phyloP scores from a whole-genome alignment of 192 early-diverging fungal species.

The Neocallimastix lanati region DNA sequence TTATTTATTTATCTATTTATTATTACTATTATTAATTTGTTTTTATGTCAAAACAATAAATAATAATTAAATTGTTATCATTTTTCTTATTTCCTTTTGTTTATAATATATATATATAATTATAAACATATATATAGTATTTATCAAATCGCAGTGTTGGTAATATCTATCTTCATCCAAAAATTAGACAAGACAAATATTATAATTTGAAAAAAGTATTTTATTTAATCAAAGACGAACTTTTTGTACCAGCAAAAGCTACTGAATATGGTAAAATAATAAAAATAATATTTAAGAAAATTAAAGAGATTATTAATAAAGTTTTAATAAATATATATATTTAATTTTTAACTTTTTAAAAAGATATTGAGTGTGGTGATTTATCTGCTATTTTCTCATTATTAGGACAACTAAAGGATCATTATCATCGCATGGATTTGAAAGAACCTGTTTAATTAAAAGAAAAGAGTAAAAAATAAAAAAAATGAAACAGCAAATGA shows the following conservation, averaged over 20 bases:
- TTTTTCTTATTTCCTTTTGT: too few species aligned
- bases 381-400: background rate
- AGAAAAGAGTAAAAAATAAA: too few species aligned
- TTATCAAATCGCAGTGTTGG: background rate
- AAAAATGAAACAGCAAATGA: too few species aligned
- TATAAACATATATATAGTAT: background rate
- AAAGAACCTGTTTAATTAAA: background rate
- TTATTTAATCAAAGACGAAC: background rate
- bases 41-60: too few species aligned
- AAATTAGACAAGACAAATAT: background rate
- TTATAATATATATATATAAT: too few species aligned
- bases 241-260: background rate
- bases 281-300: too few species aligned
- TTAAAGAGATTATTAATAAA: too few species aligned
- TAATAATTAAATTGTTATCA: too few species aligned
- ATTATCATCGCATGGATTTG: background rate
- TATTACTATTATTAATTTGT: too few species aligned
- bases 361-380: background rate
- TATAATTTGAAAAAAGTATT: background rate
- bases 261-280: background rate
- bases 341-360: too few species aligned
- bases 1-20: too few species aligned
- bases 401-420: background rate
- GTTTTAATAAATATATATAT: too few species aligned
- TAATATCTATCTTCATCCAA: background rate